These are phyloP conservation scores for Phylloporus sp. DNA, from an alignment of 1,284 basidiomycete species.

Conservation along the genomic window DNA sequence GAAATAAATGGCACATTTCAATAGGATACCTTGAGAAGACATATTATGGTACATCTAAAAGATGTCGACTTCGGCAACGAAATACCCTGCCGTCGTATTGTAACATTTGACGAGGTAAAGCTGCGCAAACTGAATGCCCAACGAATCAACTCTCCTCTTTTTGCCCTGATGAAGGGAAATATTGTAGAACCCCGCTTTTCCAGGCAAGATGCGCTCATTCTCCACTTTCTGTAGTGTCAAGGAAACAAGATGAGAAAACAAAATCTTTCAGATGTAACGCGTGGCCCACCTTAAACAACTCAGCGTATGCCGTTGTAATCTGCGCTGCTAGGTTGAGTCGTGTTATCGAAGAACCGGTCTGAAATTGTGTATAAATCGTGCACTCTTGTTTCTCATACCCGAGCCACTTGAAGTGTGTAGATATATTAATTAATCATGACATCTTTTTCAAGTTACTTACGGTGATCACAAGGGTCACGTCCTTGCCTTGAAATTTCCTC, in stretches of 20 bases:
- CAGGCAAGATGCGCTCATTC: neutral
- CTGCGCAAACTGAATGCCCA: conserved; percentile 24
- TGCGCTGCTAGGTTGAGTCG: conserved; percentile 13
- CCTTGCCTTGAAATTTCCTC: neutral
- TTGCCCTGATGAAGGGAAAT: conserved; percentile 27
- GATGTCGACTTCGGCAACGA: conserved; percentile 30
- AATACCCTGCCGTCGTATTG: neutral
- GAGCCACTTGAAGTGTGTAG: conserved; percentile 21
- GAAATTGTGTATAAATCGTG: neutral
- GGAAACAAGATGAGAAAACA: neutral
- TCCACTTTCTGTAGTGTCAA: conserved; percentile 19
- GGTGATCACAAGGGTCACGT: conserved; percentile 7
- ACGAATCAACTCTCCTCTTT: neutral
- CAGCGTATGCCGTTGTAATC: conserved; percentile 10
- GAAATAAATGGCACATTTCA: no score
- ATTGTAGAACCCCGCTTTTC: neutral
- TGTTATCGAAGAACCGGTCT: neutral
- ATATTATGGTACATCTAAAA: conserved; percentile 2
- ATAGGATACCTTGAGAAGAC: neutral
- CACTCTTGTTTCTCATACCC: conserved; percentile 14
- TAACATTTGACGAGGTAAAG: conserved; percentile 19
- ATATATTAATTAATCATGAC: neutral
- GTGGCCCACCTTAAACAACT: conserved; percentile 18
- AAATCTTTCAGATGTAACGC: neutral
- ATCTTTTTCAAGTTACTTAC: conserved; percentile 8